Evolutionary conservation across 2,329 filamentous ascomycete species (phyloP).

Genomic region (Colletotrichum sp.): DNA sequence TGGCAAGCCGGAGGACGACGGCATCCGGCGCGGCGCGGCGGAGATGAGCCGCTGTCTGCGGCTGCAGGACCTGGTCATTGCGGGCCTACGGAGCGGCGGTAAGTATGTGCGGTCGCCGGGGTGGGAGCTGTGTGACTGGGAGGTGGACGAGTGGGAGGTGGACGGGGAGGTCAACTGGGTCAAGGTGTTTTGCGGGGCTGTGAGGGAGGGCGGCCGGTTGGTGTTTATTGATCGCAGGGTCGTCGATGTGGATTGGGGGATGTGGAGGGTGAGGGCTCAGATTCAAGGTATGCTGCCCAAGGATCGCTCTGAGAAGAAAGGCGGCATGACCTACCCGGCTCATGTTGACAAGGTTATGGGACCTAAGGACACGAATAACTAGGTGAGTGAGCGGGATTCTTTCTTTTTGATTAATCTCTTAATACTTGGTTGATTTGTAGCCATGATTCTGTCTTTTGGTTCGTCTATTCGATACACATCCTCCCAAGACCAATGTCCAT

Average conservation of each 20-base stretch:
- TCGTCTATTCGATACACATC: neutral
- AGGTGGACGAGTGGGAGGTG: neutral
- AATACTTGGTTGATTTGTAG: neutral
- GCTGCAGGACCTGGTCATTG: neutral
- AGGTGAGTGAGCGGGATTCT: neutral
- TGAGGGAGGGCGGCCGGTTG: slow-evolving; percentile 5
- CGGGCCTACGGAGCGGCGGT: neutral
- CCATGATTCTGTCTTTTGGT: neutral
- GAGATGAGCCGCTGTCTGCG: slow-evolving; percentile 7
- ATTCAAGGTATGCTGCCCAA: neutral
- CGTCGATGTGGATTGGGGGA: neutral
- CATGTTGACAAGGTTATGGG: neutral
- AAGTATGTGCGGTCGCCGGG: neutral
- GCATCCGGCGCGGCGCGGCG: neutral
- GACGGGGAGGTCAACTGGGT: slow-evolving; percentile 14
- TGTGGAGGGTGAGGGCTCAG: neutral
- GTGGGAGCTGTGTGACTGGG: neutral
- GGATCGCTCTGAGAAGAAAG: neutral
- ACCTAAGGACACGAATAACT: neutral
- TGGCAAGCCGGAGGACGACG: neutral
- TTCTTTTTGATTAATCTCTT: neutral
- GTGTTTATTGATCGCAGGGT: slow-evolving; percentile 12
- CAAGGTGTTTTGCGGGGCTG: slow-evolving; percentile 10
- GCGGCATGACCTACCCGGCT: neutral
- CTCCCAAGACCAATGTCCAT: neutral